A percentile compares a stretch with the other conserved stretches of the same genome.
These are phyloP conservation scores for Clavispora phyllophila DNA, from an alignment of 805 yeast genomes.

Conservation along the genomic window DNA sequence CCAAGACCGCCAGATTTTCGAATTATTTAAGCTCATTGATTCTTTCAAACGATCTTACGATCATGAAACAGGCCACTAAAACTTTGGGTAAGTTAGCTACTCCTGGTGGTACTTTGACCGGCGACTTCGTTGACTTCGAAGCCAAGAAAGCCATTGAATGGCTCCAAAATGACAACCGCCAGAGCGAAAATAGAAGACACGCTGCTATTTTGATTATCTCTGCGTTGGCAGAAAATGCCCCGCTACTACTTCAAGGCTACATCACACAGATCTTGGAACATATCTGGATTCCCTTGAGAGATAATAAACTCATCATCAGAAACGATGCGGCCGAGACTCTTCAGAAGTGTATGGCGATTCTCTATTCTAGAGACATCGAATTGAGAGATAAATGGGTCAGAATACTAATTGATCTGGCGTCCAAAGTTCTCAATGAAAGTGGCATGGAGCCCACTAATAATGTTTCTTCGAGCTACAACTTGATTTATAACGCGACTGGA, in stretches of 20 bases:
- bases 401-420: conserved; percentile 63
- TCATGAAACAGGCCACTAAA: conserved; percentile 80
- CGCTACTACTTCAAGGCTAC: conserved; percentile 74
- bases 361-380: conserved; percentile 70
- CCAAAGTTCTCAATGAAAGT: conserved; percentile 46
- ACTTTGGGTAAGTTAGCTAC: conserved; percentile 86
- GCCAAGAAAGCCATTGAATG: conserved; percentile 87
- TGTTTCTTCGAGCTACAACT: conserved; percentile 3
- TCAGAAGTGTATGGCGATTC: conserved; percentile 70
- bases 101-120: conserved; percentile 84
- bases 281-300: conserved; percentile 85
- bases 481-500: conserved; percentile 11
- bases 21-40: conserved; percentile 78
- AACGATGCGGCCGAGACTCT: conserved; percentile 80
- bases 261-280: conserved; percentile 74
- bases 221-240: conserved; percentile 81
- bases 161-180: conserved; percentile 76
- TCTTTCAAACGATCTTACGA: conserved; percentile 75
- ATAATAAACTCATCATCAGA: conserved; percentile 67
- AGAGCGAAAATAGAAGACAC: conserved; percentile 74
- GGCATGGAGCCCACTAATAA: conserved; percentile 2
- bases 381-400: conserved; percentile 73
- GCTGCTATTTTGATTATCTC: conserved; percentile 83
- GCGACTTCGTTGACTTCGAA: conserved; percentile 90
- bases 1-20: conserved; percentile 86